Percentiles rank a stretch among this genome's conserved stretches.
Evolutionary conservation across 1,284 basidiomycete species (phyloP).

Genomic region (Austroboletus niveus): DNA sequence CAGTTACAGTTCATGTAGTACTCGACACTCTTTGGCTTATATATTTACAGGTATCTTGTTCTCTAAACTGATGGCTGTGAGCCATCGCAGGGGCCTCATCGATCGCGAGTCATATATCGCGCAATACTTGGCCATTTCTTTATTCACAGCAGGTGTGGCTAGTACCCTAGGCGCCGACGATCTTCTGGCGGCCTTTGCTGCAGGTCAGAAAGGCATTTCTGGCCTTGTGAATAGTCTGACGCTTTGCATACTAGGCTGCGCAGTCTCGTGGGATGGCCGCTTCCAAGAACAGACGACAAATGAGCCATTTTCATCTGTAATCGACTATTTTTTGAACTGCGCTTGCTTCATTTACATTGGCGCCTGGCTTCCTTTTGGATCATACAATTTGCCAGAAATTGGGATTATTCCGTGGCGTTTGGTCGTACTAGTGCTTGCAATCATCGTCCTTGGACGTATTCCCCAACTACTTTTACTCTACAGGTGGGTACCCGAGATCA

Average conservation of each 20-base stretch:
- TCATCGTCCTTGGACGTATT: constrained; percentile 74
- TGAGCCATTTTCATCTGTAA: constrained; percentile 85
- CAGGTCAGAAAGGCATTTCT: constrained; percentile 48
- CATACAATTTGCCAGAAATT: constrained; percentile 61
- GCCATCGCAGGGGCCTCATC: constrained; percentile 73
- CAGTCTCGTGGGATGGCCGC: constrained; percentile 93
- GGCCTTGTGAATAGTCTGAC: neutral
- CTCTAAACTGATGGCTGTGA: constrained; percentile 80
- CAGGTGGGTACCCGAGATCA: constrained; percentile 82
- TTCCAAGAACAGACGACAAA: constrained; percentile 85
- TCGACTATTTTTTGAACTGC: constrained; percentile 84
- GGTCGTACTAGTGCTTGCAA: constrained; percentile 62
- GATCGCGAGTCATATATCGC: constrained; percentile 92
- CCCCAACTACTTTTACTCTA: constrained; percentile 75
- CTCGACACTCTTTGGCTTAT: neutral
- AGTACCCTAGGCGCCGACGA: constrained; percentile 83
- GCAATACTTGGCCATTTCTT: constrained; percentile 84
- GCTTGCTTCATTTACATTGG: constrained; percentile 90
- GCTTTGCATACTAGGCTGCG: constrained; percentile 50
- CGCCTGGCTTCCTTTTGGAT: constrained; percentile 80
- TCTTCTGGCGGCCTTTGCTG: constrained; percentile 88
- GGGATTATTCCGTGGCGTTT: constrained; percentile 75
- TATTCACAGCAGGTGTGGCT: constrained; percentile 79
- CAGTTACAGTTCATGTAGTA: neutral
- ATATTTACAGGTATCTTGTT: constrained; percentile 59